Evolutionary conservation across 192 early-diverging fungal genomes (phyloP).

Genomic region (Allomyces javanicus): DNA sequence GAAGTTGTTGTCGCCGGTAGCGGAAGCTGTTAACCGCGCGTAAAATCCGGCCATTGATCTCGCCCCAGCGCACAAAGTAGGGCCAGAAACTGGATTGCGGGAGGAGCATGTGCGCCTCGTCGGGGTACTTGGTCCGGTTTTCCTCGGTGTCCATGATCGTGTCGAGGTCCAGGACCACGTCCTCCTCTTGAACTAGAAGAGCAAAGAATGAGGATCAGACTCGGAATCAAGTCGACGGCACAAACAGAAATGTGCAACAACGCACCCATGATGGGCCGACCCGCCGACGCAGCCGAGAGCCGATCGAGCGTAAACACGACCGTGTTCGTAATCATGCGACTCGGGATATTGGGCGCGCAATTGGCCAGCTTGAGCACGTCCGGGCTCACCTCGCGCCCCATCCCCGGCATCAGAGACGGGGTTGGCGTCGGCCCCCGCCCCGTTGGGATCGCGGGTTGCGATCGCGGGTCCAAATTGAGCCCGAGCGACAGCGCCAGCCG

Average conservation of each 20-base stretch:
- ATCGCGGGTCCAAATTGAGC: neutral
- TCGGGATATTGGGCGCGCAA: neutral
- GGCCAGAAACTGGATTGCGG: neutral
- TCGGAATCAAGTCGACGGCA: too few species aligned
- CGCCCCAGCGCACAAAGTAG: neutral
- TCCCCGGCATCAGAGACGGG: too few species aligned
- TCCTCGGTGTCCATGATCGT: neutral
- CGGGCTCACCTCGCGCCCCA: too few species aligned
- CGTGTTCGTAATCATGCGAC: neutral
- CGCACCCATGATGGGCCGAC: neutral
- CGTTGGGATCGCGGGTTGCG: neutral
- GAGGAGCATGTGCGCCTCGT: neutral
- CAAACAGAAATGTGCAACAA: too few species aligned
- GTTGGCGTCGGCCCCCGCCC: too few species aligned
- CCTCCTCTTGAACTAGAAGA: neutral
- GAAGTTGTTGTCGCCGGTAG: neutral
- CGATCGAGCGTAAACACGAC: neutral
- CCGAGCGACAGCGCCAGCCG: neutral
- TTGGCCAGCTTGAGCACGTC: too few species aligned
- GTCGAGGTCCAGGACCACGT: neutral
- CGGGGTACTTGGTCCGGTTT: neutral
- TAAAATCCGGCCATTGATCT: neutral
- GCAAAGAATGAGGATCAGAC: too few species aligned
- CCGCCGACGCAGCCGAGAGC: neutral
- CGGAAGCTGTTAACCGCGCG: neutral